Conservation (phyloP, 148 eudicot species). For the Suaeda aralocaspica region DNA sequence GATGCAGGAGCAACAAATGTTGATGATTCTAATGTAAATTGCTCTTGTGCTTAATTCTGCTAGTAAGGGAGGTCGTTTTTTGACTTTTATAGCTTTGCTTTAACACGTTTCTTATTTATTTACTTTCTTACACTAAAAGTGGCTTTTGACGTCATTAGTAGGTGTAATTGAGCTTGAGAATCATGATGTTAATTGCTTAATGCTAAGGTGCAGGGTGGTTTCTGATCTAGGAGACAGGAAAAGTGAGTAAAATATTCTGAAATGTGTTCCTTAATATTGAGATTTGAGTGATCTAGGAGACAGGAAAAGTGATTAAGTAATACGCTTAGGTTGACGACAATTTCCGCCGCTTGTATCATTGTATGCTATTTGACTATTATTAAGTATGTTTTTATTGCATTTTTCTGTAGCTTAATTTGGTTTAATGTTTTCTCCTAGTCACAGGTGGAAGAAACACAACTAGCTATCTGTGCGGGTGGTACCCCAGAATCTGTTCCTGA, state of each 20-base stretch:
- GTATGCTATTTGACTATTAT: background rate
- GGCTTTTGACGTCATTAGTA: slow-evolving; percentile 3
- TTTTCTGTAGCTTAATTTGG: background rate
- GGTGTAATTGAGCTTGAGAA: slow-evolving; percentile 5
- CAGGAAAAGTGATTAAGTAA: background rate
- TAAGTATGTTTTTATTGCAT: background rate
- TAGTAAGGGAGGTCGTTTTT: slow-evolving; percentile 3
- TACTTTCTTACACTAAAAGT: slow-evolving; percentile 1
- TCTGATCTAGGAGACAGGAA: slow-evolving; percentile 3
- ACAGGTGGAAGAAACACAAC: no score
- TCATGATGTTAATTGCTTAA: slow-evolving; percentile 3
- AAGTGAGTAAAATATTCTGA: slow-evolving; percentile 4
- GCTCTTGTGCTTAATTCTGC: slow-evolving; percentile 1
- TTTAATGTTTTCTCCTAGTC: background rate
- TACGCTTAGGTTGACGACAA: background rate
- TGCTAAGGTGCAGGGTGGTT: slow-evolving; percentile 6
- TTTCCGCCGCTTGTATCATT: background rate
- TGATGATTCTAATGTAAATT: slow-evolving; percentile 3
- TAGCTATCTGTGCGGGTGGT: no score
- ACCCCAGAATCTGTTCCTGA: no score
- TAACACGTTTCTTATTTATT: background rate
- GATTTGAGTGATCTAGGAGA: background rate
- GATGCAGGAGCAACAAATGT: slow-evolving; percentile 5
- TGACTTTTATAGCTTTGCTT: background rate
- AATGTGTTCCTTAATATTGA: slow-evolving; percentile 3